Base-by-base conservation (phyloP, 805 yeast species). In the Wickerhamomyces alni region DNA sequence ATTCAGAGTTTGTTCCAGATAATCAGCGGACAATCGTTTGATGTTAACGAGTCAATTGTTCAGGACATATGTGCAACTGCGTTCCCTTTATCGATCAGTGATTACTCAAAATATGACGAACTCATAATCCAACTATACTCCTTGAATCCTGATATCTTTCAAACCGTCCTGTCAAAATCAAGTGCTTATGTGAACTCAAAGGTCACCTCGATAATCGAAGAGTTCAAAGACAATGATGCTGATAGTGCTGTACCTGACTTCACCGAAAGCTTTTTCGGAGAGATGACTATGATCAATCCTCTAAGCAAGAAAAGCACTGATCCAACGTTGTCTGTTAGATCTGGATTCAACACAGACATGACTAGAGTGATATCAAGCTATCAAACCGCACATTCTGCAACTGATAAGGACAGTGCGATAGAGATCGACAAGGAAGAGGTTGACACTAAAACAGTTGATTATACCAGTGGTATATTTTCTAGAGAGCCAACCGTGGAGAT, bases 341-440 rank as follows among this genome's bases (percentile, higher is more conserved):
- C 47, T 3, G 47, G 48, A 2, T 39, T 47, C 31, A 40, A 22
- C 2, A 52, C 62, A 6, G 69, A 64, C 41, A 60, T 66, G 63
- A 64, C 70, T 0, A 65, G 59, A 65, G 52, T 66, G 2, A 46
- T 62, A 38, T 67, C 70, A 2, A 54, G 46, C 8, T 47, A 26
- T 26, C 28, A 26, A 11, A 11, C 28, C 9, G 9, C 24, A 21
- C 24, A 21, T 7, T 9, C 24, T 54, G 37, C 46, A 43, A 24
- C 39, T 31, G 5, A 17, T 33, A n/a, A 33, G 21, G n/a, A 18
- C 13, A 9, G 35, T n/a, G 9, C 24, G 24, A 21, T 26, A 8
- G 29, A 26, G 15, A 12, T n/a, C 15, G 13, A 26, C n/a, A 26
- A 26, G 29, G 29, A 36, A 31, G 32, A 39, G 1, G 25, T 35